These are phyloP conservation scores for Fusarium siculi DNA, from an alignment of 2,329 filamentous ascomycete species.

Conservation along the genomic window DNA sequence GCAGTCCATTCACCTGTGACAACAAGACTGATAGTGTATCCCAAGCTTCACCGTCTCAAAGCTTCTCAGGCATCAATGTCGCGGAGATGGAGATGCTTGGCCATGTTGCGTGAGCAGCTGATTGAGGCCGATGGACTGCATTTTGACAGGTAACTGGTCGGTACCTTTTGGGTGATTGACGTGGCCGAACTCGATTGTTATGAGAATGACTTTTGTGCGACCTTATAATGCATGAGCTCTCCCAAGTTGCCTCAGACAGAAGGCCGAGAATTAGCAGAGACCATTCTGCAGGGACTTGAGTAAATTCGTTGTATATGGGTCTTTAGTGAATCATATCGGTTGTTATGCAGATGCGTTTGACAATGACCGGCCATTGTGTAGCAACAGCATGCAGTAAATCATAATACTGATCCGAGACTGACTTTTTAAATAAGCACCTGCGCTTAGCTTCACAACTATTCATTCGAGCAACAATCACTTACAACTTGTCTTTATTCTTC, in stretches of 20 bases:
- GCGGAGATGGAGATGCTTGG: no score
- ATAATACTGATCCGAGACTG: no score
- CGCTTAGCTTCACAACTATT: no score
- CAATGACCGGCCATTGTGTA: no score
- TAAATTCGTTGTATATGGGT: accelerated
- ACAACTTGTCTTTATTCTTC: not conserved
- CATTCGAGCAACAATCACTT: no score
- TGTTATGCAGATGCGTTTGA: not conserved
- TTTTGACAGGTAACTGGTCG: accelerated
- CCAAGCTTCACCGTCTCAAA: not conserved
- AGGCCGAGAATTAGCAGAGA: no score
- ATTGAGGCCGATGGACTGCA: not conserved
- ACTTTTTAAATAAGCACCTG: accelerated
- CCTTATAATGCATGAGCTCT: not conserved
- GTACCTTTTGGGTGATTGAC: no score
- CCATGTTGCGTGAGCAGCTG: no score
- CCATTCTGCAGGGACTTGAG: not conserved
- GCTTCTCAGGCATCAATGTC: not conserved
- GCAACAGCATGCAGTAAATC: not conserved
- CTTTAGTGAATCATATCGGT: not conserved
- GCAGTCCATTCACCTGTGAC: not conserved
- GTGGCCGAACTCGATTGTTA: not conserved
- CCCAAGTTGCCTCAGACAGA: accelerated
- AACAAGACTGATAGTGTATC: not conserved
- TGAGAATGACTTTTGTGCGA: accelerated